phyloP scores from a whole-genome alignment of 257 asterid species.

The Scutellaria minor region DNA sequence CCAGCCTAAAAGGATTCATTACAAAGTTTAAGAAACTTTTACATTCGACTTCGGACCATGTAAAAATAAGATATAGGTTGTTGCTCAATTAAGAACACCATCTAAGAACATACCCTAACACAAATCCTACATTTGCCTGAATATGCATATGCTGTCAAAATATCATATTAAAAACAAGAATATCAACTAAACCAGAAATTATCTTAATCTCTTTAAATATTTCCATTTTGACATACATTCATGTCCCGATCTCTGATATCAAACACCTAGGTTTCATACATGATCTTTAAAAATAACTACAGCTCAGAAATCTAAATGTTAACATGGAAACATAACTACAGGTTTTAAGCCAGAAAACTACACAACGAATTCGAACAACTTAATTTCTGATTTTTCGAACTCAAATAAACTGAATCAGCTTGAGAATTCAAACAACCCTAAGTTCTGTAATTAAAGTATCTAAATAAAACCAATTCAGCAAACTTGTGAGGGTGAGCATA shows the following conservation, averaged over 20 bases:
- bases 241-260: constrained; percentile 16
- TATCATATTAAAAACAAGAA: neutral
- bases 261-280: neutral
- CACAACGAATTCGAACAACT: neutral
- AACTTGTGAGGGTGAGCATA: neutral
- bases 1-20: neutral
- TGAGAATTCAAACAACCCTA: constrained; percentile 27
- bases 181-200: neutral
- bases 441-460: constrained; percentile 8
- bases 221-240: neutral
- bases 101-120: neutral
- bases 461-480: neutral
- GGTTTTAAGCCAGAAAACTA: neutral
- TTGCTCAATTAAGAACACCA: constrained; percentile 15
- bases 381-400: neutral
- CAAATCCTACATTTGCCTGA: neutral
- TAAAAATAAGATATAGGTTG: neutral
- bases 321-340: neutral
- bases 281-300: neutral
- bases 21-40: neutral
- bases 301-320: neutral
- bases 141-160: neutral
- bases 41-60: neutral
- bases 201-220: too few relatives aligned
- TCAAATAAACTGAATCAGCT: neutral